Conservation (phyloP, 495 filamentous ascomycete species). For the Lophium mytilinum region DNA sequence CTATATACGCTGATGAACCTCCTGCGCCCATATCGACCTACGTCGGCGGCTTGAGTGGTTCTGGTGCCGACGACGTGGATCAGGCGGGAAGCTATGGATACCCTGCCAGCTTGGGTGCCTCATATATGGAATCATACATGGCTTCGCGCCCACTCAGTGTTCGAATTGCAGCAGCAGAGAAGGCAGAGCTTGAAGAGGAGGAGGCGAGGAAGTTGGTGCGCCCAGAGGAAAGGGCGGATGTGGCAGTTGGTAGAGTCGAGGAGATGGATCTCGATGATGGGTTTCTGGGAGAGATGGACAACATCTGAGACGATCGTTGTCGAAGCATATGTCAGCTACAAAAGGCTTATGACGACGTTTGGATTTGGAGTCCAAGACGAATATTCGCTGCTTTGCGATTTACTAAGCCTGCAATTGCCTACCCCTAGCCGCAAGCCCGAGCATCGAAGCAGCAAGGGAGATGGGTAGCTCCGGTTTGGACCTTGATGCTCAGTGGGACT, state of each 20-base stretch:
- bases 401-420: too few relatives aligned
- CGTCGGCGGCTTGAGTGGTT: conserved; percentile 19
- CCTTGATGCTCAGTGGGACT: too few relatives aligned
- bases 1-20: not conserved
- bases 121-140: conserved; percentile 25
- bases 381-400: too few relatives aligned
- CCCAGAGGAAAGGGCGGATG: not conserved
- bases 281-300: too few relatives aligned
- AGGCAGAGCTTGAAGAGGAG: conserved; percentile 9
- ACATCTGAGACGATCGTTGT: too few relatives aligned
- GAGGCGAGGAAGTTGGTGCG: conserved; percentile 12
- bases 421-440: too few relatives aligned
- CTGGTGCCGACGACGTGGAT: conserved; percentile 19
- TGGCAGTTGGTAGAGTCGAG: not conserved
- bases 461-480: too few relatives aligned
- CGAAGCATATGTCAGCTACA: too few relatives aligned
- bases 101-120: conserved; percentile 16
- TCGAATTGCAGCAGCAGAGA: conserved; percentile 17
- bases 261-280: too few relatives aligned
- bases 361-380: too few relatives aligned
- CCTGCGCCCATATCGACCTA: conserved; percentile 2
- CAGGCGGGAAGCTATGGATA: conserved; percentile 20
- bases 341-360: too few relatives aligned
- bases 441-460: too few relatives aligned
- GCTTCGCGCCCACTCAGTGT: conserved; percentile 18